phyloP scores from a whole-genome alignment of 371 early-diverging fungal genomes.

The Saksenaea vasiformis region DNA sequence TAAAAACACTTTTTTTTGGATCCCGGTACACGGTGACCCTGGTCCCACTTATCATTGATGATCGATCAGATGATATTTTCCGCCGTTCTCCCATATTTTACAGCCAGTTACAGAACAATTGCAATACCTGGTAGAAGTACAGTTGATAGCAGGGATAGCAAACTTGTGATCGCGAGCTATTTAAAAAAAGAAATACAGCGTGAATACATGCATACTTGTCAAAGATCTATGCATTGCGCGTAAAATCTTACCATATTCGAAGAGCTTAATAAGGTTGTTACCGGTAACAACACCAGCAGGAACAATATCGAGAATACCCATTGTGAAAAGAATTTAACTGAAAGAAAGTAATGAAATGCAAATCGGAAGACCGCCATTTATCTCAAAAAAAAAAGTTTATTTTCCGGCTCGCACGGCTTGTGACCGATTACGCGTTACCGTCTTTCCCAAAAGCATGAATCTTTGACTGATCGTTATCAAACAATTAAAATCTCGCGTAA shows the following conservation, averaged over 20 bases:
- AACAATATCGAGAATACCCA: constrained; percentile 82
- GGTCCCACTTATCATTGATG: constrained; percentile 4
- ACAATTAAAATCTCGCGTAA: no score
- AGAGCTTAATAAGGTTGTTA: constrained; percentile 84
- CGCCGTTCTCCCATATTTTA: constrained; percentile 14
- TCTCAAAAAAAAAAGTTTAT: not conserved
- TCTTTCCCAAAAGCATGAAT: no score
- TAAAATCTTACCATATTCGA: constrained; percentile 59
- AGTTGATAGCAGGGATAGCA: constrained; percentile 94
- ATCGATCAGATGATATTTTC: constrained; percentile 7
- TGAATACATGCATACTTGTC: not conserved
- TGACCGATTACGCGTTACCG: no score
- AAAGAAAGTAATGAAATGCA: constrained; percentile 9
- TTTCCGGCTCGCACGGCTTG: not conserved
- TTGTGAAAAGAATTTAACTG: constrained; percentile 31
- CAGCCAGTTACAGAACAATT: not conserved
- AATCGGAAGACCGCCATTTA: not conserved
- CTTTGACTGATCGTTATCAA: no score
- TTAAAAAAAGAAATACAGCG: not conserved
- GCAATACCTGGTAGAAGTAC: constrained; percentile 80
- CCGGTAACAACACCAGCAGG: constrained; percentile 91
- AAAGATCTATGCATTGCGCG: not conserved
- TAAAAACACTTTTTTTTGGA: constrained; percentile 6
- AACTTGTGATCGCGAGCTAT: constrained; percentile 77
- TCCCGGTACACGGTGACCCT: constrained; percentile 2